These are phyloP conservation scores for Scutellaria minor DNA, from an alignment of 257 asterid genomes.

Conservation along the genomic window DNA sequence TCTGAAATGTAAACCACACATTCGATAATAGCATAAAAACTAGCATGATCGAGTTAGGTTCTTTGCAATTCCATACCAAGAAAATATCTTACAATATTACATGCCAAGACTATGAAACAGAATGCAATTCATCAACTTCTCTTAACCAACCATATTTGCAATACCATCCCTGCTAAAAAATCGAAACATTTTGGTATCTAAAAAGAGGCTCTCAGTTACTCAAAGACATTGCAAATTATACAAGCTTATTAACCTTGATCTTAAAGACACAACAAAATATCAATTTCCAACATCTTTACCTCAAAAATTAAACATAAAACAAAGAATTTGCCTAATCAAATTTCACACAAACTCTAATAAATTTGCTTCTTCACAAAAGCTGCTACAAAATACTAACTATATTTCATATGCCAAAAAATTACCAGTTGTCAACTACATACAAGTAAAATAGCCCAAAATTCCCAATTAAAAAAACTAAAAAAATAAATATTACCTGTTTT, in stretches of 20 bases:
- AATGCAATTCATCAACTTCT: slow-evolving; percentile 12
- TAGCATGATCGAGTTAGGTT: neutral
- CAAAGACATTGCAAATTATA: neutral
- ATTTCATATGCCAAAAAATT: neutral
- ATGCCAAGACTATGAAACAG: neutral
- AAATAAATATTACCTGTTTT: slow-evolving; percentile 62
- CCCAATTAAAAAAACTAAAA: neutral
- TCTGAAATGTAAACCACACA: neutral
- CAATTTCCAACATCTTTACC: slow-evolving; percentile 9
- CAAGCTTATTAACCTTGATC: slow-evolving; percentile 6
- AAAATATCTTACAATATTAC: no score
- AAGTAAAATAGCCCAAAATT: neutral
- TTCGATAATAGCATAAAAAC: neutral
- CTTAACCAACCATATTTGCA: neutral
- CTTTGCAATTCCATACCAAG: neutral
- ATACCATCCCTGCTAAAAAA: neutral
- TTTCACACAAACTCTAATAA: slow-evolving; percentile 1
- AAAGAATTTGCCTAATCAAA: neutral
- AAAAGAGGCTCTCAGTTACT: neutral
- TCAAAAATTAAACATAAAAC: neutral
- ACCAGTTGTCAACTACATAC: neutral
- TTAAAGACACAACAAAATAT: neutral
- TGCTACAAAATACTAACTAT: neutral
- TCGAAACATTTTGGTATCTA: neutral
- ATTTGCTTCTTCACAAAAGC: neutral